Percentiles rank a stretch among this genome's conserved stretches.
Evolutionary conservation across 805 yeast species (phyloP).

Genomic region (Metschnikowia aberdeeniae): DNA sequence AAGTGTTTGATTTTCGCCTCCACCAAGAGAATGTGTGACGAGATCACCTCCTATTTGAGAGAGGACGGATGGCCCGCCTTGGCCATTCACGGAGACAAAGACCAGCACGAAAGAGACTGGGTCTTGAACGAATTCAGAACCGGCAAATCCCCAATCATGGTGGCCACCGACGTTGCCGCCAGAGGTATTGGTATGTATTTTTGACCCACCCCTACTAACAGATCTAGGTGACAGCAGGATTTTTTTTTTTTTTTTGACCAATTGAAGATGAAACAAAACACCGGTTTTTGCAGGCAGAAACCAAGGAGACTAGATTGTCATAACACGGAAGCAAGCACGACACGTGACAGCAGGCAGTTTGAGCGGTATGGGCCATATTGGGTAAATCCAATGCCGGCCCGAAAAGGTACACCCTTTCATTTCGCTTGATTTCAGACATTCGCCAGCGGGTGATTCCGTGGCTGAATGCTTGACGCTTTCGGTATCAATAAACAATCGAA

Average conservation of each 20-base stretch:
- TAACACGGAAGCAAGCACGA: slow-evolving; percentile 3
- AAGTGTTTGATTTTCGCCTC: slow-evolving; percentile 88
- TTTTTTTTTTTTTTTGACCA: slow-evolving; percentile 5
- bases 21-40: slow-evolving; percentile 98
- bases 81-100: slow-evolving; percentile 98
- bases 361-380: slow-evolving; percentile 1
- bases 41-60: slow-evolving; percentile 84
- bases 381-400: slow-evolving; percentile 3
- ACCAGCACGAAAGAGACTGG: slow-evolving; percentile 98
- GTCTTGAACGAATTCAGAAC: slow-evolving; percentile 87
- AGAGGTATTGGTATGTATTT: slow-evolving; percentile 96
- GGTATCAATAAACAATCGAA: slow-evolving; percentile 21
- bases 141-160: slow-evolving; percentile 95
- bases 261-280: slow-evolving; percentile 4
- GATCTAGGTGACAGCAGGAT: slow-evolving; percentile 1
- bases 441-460: slow-evolving; percentile 7
- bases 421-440: slow-evolving; percentile 1
- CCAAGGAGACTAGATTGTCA: slow-evolving; percentile 15
- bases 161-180: slow-evolving; percentile 99
- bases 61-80: slow-evolving; percentile 98
- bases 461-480: slow-evolving; percentile 11
- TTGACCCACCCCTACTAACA: slow-evolving; percentile 18
- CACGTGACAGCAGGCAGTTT: background rate
- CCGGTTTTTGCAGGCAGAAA: slow-evolving; percentile 3
- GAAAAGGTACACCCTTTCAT: slow-evolving; percentile 2